Evolutionary conservation across 2,329 filamentous ascomycete species (phyloP).

Genomic region (Lecanoromycetidae sp.): DNA sequence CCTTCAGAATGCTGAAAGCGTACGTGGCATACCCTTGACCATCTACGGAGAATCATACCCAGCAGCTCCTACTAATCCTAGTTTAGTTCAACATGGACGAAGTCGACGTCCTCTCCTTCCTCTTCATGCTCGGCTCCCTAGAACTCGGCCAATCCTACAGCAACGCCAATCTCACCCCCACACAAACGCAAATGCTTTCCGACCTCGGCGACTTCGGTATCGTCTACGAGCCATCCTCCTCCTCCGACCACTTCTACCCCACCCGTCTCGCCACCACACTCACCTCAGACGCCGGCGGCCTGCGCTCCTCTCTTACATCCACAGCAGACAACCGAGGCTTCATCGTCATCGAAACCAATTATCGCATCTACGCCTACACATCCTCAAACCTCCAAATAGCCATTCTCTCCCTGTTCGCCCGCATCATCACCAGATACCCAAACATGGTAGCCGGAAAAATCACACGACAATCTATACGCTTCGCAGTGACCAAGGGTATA

Average conservation of each 20-base stretch:
- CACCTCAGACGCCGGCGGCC: conserved; percentile 60
- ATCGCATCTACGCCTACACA: conserved; percentile 94
- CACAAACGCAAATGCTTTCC: conserved; percentile 78
- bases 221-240: conserved; percentile 50
- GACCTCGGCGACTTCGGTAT: conserved; percentile 87
- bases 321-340: conserved; percentile 44
- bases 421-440: conserved; percentile 78
- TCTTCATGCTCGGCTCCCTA: conserved; percentile 87
- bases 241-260: conserved; percentile 56
- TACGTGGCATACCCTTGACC: conserved; percentile 20
- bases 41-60: background rate
- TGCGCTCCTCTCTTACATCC: conserved; percentile 59
- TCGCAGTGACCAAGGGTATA: conserved; percentile 80
- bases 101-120: conserved; percentile 88
- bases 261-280: conserved; percentile 89
- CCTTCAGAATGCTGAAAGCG: conserved; percentile 66
- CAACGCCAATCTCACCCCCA: conserved; percentile 67
- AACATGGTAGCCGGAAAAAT: conserved; percentile 90
- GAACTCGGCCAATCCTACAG: conserved; percentile 88
- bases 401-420: conserved; percentile 79
- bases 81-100: conserved; percentile 58
- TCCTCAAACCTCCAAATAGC: conserved; percentile 87
- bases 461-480: conserved; percentile 75
- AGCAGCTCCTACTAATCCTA: background rate
- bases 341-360: conserved; percentile 96